Evolutionary conservation across 2,329 filamentous ascomycete species (phyloP).

Genomic region (Phyllosticta capitalensis): DNA sequence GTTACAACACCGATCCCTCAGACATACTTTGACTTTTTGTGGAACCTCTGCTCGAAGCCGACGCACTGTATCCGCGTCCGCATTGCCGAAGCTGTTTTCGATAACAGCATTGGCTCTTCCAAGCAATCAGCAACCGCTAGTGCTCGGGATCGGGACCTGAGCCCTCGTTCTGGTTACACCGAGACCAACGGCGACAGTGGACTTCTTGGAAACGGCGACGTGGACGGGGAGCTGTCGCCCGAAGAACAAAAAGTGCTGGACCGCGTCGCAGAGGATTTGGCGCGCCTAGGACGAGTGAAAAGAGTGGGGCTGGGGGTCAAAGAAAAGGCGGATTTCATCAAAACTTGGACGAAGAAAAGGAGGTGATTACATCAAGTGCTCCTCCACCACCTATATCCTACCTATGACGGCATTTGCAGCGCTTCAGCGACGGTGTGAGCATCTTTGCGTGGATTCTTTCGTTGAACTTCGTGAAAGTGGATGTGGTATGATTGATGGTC

Average conservation of each 20-base stretch:
- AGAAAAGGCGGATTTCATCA: slow-evolving; percentile 76
- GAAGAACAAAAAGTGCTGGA: slow-evolving; percentile 67
- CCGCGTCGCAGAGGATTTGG: slow-evolving; percentile 72
- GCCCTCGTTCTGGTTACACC: neutral
- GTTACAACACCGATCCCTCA: slow-evolving; percentile 84
- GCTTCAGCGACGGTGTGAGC: neutral
- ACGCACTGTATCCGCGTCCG: slow-evolving; percentile 86
- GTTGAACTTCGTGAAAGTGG: neutral
- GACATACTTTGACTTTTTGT: slow-evolving; percentile 64
- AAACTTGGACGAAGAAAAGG: slow-evolving; percentile 50
- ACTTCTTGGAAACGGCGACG: slow-evolving; percentile 3
- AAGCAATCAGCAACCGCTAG: neutral
- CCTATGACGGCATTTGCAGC: neutral
- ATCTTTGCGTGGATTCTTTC: neutral
- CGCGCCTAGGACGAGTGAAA: slow-evolving; percentile 80
- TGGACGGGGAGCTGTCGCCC: slow-evolving; percentile 24
- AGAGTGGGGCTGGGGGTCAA: slow-evolving; percentile 72
- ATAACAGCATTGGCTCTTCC: slow-evolving; percentile 14
- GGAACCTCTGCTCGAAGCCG: slow-evolving; percentile 73
- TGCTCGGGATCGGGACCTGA: neutral
- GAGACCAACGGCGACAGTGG: neutral
- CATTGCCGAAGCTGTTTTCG: slow-evolving; percentile 64
- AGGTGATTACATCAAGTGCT: slow-evolving; percentile 13
- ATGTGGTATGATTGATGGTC: neutral
- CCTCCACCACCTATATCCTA: neutral